phyloP scores from a whole-genome alignment of 768 basidiomycete genomes.

The Leccinum subtestaceum region DNA sequence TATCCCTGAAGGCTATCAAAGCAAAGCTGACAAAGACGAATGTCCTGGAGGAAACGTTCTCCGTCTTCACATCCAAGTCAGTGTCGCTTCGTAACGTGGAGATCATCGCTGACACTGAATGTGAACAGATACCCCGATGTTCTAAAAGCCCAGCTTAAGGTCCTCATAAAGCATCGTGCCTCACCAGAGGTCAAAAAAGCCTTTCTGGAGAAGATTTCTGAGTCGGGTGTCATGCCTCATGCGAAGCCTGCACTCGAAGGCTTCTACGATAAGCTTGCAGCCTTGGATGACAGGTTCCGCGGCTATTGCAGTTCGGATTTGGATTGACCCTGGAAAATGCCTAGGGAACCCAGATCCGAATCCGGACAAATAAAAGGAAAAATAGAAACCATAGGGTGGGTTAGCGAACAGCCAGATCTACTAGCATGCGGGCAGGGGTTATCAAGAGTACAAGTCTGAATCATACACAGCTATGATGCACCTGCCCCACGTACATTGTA shows the following conservation, averaged over 20 bases:
- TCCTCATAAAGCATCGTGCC: slow-evolving; percentile 7
- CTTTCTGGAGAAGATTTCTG: slow-evolving; percentile 10
- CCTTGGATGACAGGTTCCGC: not conserved
- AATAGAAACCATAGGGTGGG: no score
- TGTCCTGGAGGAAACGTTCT: slow-evolving; percentile 27
- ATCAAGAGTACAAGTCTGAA: no score
- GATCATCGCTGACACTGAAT: not conserved
- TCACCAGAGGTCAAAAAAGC: slow-evolving; percentile 15
- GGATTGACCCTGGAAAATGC: no score
- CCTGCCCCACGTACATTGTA: no score
- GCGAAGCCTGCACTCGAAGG: slow-evolving; percentile 12
- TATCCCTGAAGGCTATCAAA: slow-evolving; percentile 19
- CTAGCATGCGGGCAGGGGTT: no score
- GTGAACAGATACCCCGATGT: slow-evolving; percentile 20
- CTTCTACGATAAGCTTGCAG: slow-evolving; percentile 16
- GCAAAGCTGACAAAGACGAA: slow-evolving; percentile 17
- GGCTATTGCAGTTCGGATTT: no score
- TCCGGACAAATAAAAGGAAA: no score
- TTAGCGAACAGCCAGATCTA: no score
- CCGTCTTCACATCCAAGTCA: slow-evolving; percentile 27
- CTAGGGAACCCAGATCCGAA: no score
- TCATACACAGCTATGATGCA: no score
- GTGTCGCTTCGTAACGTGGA: not conserved
- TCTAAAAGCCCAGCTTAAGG: slow-evolving; percentile 17
- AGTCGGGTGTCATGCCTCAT: slow-evolving; percentile 6